phyloP scores from a whole-genome alignment of 768 basidiomycete genomes.

The Phallus indusiatus region DNA sequence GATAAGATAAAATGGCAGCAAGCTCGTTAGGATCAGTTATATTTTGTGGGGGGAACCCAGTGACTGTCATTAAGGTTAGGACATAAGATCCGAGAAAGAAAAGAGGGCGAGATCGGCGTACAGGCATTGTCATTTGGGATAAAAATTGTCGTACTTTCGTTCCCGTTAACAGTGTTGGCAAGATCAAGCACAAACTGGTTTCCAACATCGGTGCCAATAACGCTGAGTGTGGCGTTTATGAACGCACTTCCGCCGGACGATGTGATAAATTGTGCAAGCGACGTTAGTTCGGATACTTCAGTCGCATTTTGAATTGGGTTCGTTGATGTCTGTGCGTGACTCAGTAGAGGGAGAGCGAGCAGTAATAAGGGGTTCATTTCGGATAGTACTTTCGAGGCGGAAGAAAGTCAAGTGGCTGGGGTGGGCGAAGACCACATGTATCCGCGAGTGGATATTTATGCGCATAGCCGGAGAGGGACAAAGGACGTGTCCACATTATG shows the following conservation, averaged over 20 bases:
- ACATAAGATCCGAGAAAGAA: not conserved
- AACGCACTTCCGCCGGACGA: not conserved
- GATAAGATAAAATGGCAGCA: slow-evolving; percentile 45
- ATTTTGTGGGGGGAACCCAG: slow-evolving; percentile 24
- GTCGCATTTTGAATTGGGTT: not conserved
- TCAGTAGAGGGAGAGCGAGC: not conserved
- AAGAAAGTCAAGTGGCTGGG: not conserved
- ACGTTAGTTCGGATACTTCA: not conserved
- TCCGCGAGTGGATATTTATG: no score
- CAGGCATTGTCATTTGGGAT: slow-evolving; percentile 49
- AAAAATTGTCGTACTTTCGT: slow-evolving; percentile 41
- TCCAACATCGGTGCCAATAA: not conserved
- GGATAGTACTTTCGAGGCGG: not conserved
- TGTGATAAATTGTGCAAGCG: not conserved
- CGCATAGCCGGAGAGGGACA: no score
- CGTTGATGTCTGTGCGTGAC: not conserved
- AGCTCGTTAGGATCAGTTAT: slow-evolving; percentile 27
- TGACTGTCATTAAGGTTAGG: slow-evolving; percentile 12
- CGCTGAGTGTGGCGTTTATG: not conserved
- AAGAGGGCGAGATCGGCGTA: slow-evolving; percentile 19
- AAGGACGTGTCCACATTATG: not conserved
- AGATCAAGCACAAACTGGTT: not conserved
- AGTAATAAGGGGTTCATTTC: not conserved
- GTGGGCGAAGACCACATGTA: not conserved
- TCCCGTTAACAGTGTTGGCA: slow-evolving; percentile 19